These are phyloP conservation scores for Mycena vulgaris DNA, from an alignment of 768 basidiomycete species.

Conservation along the genomic window DNA sequence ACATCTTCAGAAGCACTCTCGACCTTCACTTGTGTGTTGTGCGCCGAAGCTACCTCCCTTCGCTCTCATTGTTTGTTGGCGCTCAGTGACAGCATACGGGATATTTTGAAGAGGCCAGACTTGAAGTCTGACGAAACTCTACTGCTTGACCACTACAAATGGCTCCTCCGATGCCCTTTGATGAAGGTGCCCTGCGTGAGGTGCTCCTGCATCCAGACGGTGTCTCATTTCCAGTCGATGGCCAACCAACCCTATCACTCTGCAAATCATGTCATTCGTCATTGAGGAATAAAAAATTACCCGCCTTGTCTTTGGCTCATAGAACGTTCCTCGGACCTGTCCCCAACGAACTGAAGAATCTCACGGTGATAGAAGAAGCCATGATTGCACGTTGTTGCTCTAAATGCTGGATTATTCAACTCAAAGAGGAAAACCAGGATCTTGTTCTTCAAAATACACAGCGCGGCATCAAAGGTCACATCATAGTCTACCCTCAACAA, in stretches of 20 bases:
- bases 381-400: no score
- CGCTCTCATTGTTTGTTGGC: background rate
- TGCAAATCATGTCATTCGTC: conserved; percentile 15
- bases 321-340: conserved; percentile 24
- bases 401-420: no score
- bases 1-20: conserved; percentile 23
- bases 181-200: conserved; percentile 1
- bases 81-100: background rate
- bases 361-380: no score
- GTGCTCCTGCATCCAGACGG: conserved; percentile 23
- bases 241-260: background rate
- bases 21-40: no score
- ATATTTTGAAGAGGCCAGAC: conserved; percentile 7
- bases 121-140: background rate
- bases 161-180: conserved; percentile 21
- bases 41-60: background rate
- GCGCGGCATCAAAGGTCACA: no score
- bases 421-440: no score
- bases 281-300: conserved; percentile 6
- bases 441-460: no score
- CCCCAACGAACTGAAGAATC: conserved; percentile 14
- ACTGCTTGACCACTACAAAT: background rate
- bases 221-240: background rate
- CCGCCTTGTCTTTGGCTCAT: conserved; percentile 22
- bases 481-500: no score